A percentile compares a stretch with the other conserved stretches of the same genome.
These are phyloP conservation scores for Kockovaella imperatae DNA, from an alignment of 768 basidiomycete genomes.

Conservation along the genomic window DNA sequence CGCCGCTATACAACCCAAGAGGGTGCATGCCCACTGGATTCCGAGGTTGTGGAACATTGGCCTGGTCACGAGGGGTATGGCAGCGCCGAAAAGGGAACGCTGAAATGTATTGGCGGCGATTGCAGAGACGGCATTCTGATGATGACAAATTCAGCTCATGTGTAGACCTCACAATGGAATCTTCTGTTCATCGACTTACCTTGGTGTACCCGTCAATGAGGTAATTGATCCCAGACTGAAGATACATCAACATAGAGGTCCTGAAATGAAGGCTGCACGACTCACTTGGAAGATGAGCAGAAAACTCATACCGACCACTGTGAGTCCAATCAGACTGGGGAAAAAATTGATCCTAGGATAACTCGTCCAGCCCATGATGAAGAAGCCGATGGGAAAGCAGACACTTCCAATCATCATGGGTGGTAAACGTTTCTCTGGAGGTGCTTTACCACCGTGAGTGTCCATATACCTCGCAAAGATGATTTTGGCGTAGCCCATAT, in stretches of 20 bases:
- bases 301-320: constrained; percentile 41
- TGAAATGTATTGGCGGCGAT: constrained; percentile 41
- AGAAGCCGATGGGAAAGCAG: constrained; percentile 41
- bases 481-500: constrained; percentile 30
- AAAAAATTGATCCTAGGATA: constrained; percentile 29
- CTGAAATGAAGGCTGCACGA: neutral
- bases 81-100: constrained; percentile 37
- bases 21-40: constrained; percentile 19
- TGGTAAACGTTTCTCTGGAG: constrained; percentile 41
- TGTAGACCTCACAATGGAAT: neutral
- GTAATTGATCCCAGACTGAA: constrained; percentile 31
- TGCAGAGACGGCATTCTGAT: too few species aligned
- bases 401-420: constrained; percentile 45
- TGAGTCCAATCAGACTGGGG: constrained; percentile 33
- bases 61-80: constrained; percentile 17
- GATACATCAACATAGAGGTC: neutral
- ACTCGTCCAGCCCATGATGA: constrained; percentile 39
- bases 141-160: too few species aligned
- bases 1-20: constrained; percentile 12
- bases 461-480: constrained; percentile 31
- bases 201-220: constrained; percentile 41
- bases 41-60: constrained; percentile 20
- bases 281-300: constrained; percentile 44
- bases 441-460: constrained; percentile 24
- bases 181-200: neutral